A percentile compares a stretch with the other conserved stretches of the same genome.
Evolutionary conservation across 306 rosid species (phyloP).

Genomic region (Adenanthera pavonina): DNA sequence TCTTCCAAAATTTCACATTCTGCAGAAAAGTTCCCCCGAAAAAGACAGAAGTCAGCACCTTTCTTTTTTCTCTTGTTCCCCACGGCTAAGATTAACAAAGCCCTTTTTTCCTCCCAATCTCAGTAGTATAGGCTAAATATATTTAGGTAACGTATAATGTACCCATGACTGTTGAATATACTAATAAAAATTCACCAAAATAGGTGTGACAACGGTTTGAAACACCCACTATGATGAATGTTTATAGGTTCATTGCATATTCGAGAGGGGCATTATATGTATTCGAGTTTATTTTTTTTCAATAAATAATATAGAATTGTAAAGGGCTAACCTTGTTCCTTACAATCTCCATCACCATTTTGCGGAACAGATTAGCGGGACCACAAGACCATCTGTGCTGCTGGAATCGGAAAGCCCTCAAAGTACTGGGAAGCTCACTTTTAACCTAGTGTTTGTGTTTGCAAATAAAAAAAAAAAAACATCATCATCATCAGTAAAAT

Average conservation of each 20-base stretch:
- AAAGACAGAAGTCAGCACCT: not conserved
- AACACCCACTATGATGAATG: not conserved
- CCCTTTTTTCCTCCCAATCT: not conserved
- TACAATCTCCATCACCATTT: conserved; percentile 93
- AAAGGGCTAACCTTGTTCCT: conserved; percentile 71
- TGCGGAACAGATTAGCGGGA: conserved; percentile 96
- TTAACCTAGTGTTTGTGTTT: conserved; percentile 54
- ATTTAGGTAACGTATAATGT: not conserved
- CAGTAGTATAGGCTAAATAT: not conserved
- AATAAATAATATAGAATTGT: not conserved
- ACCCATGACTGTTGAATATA: not conserved
- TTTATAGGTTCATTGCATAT: not conserved
- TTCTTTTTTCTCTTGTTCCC: not conserved
- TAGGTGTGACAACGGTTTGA: not conserved
- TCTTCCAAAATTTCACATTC: conserved; percentile 93
- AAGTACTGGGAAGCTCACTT: conserved; percentile 95
- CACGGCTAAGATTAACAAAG: not conserved
- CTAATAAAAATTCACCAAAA: not conserved
- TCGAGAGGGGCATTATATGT: not conserved
- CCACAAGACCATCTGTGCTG: conserved; percentile 99
- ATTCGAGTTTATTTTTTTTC: not conserved
- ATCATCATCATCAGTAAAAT: not conserved
- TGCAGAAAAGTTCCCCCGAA: conserved; percentile 43
- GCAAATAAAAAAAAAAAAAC: not conserved
- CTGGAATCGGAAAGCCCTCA: conserved; percentile 92